These are phyloP conservation scores for Xerocomellus intermedius DNA, from an alignment of 768 basidiomycete genomes.

Conservation along the genomic window DNA sequence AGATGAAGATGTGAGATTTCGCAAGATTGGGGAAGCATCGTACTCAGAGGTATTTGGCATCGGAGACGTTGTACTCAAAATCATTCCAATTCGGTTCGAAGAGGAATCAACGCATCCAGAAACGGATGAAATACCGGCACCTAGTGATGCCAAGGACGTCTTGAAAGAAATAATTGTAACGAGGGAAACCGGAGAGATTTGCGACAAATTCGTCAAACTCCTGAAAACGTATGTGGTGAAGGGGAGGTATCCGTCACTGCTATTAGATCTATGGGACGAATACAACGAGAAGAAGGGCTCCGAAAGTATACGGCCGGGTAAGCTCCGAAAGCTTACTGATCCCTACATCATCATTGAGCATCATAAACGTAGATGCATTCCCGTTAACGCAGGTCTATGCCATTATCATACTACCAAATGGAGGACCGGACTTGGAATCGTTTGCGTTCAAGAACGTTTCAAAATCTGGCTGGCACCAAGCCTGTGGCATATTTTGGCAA, in stretches of 20 bases:
- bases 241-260: slow-evolving; percentile 76
- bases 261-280: slow-evolving; percentile 86
- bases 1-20: slow-evolving; percentile 45
- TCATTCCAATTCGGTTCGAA: slow-evolving; percentile 74
- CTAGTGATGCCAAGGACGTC: slow-evolving; percentile 72
- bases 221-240: slow-evolving; percentile 82
- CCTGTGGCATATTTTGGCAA: slow-evolving; percentile 90
- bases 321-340: slow-evolving; percentile 15
- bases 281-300: slow-evolving; percentile 75
- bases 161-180: slow-evolving; percentile 81
- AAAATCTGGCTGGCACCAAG: slow-evolving; percentile 80
- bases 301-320: slow-evolving; percentile 84
- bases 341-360: slow-evolving; percentile 6
- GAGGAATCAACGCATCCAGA: slow-evolving; percentile 25
- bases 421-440: slow-evolving; percentile 87
- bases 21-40: slow-evolving; percentile 94
- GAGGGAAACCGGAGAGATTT: slow-evolving; percentile 71
- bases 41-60: slow-evolving; percentile 96
- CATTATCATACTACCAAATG: slow-evolving; percentile 87
- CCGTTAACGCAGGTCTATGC: slow-evolving; percentile 77
- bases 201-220: slow-evolving; percentile 76
- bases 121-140: slow-evolving; percentile 57
- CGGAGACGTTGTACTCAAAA: slow-evolving; percentile 85
- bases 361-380: slow-evolving; percentile 59
- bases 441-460: slow-evolving; percentile 61